phyloP scores from a whole-genome alignment of 768 basidiomycete genomes.

The Suillus occidentalis region DNA sequence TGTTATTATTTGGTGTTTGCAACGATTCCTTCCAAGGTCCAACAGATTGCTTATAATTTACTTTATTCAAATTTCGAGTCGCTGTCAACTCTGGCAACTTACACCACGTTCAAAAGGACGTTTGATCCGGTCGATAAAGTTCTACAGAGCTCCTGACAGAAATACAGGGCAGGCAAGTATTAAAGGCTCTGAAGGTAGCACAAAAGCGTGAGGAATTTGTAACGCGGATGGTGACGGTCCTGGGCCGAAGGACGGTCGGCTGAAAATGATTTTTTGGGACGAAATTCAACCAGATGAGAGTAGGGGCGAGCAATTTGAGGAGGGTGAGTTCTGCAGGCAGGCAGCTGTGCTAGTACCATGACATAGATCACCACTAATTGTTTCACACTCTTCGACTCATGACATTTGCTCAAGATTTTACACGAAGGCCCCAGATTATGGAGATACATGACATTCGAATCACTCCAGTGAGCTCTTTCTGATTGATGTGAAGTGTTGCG shows the following conservation, averaged over 20 bases:
- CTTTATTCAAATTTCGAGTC: too few species aligned
- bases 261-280: too few species aligned
- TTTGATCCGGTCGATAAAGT: too few species aligned
- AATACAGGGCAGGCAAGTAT: constrained; percentile 85
- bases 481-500: background rate
- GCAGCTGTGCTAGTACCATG: background rate
- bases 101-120: too few species aligned
- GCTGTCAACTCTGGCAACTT: too few species aligned
- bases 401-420: constrained; percentile 85
- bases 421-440: constrained; percentile 44
- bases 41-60: too few species aligned
- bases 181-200: constrained; percentile 66
- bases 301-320: constrained; percentile 40
- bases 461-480: background rate
- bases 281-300: too few species aligned
- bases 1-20: too few species aligned
- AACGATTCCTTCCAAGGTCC: too few species aligned
- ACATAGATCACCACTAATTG: constrained; percentile 8
- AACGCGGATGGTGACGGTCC: too few species aligned
- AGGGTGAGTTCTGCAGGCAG: constrained; percentile 50
- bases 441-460: background rate
- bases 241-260: too few species aligned
- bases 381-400: constrained; percentile 40
- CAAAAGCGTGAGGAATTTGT: too few species aligned
- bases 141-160: constrained; percentile 68